Evolutionary conservation across 768 basidiomycete species (phyloP), one percentile per base, ranked within the genome.

Genomic region (Naganishia randhawae): DNA sequence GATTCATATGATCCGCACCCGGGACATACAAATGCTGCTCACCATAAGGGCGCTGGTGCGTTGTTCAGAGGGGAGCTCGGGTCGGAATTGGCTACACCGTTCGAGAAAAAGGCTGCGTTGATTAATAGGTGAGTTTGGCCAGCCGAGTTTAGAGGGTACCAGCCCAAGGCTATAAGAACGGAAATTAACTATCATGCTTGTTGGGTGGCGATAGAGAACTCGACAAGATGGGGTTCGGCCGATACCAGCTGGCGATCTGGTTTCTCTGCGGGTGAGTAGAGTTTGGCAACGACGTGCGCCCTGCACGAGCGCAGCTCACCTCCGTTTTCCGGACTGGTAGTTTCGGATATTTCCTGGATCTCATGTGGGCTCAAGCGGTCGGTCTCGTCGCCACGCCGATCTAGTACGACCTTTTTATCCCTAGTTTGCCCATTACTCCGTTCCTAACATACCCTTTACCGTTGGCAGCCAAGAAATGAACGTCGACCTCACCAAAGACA

Each of bases 291-390:
- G 7, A 22, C 31, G 2, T 37, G n/a, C 54, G 2, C 19, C 54
- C n/a, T n/a, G n/a, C 10, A 33, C 10, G 54, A 31, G 33, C 29
- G 32, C 4, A 2, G 54, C 33, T 32, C n/a, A 41, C 25, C 6
- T 17, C 29, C 27, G 39, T 11, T 16, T 25, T 14, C 14, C 14
- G n/a, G 14, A 3, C 32, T 19, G 1, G 2, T 39, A 61, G 57
- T 41, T 80, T 80, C 61, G 80, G 80, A 0, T 81, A 80, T 63
- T 76, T 77, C 52, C 71, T 81, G 52, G 80, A 81, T 62, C 72
- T 81, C 5, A 71, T 72, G 16, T 81, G 76, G 74, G 76, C 79
- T 0, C 76, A 79, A 55, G 73, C 75, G 11, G 74, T 78, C 29
- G 79, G 79, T 17, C 70, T 81, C 2, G 70, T 79, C 52, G 72